phyloP scores from a whole-genome alignment of 2,329 filamentous ascomycete species.

The Fonsecaea monophora region DNA sequence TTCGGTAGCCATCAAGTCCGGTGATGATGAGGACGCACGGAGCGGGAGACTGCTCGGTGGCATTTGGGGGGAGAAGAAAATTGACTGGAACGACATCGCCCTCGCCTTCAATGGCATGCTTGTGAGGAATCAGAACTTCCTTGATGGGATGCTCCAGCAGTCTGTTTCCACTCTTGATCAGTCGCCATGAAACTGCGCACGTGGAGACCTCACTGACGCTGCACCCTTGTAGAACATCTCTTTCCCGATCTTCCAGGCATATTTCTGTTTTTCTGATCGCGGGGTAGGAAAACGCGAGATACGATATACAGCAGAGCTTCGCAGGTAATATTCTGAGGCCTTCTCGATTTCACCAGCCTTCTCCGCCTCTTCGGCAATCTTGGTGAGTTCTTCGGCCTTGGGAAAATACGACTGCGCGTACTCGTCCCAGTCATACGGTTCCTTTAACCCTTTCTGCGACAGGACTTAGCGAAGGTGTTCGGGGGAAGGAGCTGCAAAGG shows the following conservation, averaged over 20 bases:
- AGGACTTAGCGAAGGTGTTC: conserved; percentile 1
- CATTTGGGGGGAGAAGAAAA: conserved; percentile 64
- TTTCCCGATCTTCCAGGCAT: conserved; percentile 40
- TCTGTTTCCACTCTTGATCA: conserved; percentile 27
- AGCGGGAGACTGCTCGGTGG: conserved; percentile 51
- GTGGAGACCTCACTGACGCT: conserved; percentile 30
- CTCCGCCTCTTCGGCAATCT: conserved; percentile 60
- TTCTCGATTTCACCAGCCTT: conserved; percentile 57
- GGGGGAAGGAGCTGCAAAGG: background rate
- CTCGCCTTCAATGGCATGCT: conserved; percentile 58
- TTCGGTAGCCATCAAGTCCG: conserved; percentile 65
- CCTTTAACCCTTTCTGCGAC: conserved; percentile 63
- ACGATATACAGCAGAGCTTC: conserved; percentile 74
- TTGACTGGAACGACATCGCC: conserved; percentile 67
- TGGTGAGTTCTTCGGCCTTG: conserved; percentile 63
- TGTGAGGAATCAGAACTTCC: conserved; percentile 69
- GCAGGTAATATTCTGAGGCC: conserved; percentile 59
- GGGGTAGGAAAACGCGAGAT: conserved; percentile 71
- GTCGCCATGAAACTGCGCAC: background rate
- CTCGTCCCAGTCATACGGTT: conserved; percentile 65
- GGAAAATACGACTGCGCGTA: conserved; percentile 71
- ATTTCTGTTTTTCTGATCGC: conserved; percentile 39
- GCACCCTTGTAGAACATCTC: conserved; percentile 41
- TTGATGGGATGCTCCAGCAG: conserved; percentile 57
- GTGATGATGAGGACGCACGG: conserved; percentile 64